These are phyloP conservation scores for Parietaria judaica DNA, from an alignment of 306 rosid species.

Conservation along the genomic window DNA sequence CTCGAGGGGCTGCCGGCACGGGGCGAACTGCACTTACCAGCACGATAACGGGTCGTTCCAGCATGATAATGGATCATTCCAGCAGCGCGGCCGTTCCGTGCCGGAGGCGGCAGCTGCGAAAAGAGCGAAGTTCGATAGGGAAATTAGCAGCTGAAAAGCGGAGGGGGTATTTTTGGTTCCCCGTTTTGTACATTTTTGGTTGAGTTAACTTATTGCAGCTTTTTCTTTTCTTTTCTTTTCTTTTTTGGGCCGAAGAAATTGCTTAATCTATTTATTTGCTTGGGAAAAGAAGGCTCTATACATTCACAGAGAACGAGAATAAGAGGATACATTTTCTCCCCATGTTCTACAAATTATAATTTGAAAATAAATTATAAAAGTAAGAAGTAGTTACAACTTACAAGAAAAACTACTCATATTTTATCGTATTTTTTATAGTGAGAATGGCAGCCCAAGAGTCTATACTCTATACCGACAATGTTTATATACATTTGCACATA, in stretches of 20 bases:
- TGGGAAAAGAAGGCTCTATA: too few relatives aligned
- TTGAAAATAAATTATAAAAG: too few relatives aligned
- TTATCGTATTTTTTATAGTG: too few relatives aligned
- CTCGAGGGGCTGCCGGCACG: slow-evolving; percentile 84
- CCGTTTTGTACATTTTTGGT: slow-evolving; percentile 30
- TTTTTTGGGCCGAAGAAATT: slow-evolving; percentile 7
- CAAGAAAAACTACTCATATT: too few relatives aligned
- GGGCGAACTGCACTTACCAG: slow-evolving; percentile 71
- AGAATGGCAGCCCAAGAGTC: too few relatives aligned
- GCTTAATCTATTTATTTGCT: background rate
- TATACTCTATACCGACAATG: too few relatives aligned
- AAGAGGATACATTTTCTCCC: too few relatives aligned
- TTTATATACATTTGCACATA: too few relatives aligned
- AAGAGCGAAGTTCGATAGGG: slow-evolving; percentile 76
- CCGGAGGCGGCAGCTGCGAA: slow-evolving; percentile 49
- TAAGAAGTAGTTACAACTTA: too few relatives aligned
- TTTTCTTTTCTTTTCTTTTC: slow-evolving; percentile 7
- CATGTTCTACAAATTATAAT: too few relatives aligned
- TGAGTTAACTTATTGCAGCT: slow-evolving; percentile 21
- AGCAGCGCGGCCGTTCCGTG: slow-evolving; percentile 42
- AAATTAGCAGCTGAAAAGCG: slow-evolving; percentile 54
- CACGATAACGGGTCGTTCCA: slow-evolving; percentile 49
- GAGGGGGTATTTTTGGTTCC: background rate
- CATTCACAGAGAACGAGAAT: too few relatives aligned
- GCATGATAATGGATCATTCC: slow-evolving; percentile 26